Base-by-base conservation (phyloP, 179 eudicot genomes). In the Beta corolliflora region DNA sequence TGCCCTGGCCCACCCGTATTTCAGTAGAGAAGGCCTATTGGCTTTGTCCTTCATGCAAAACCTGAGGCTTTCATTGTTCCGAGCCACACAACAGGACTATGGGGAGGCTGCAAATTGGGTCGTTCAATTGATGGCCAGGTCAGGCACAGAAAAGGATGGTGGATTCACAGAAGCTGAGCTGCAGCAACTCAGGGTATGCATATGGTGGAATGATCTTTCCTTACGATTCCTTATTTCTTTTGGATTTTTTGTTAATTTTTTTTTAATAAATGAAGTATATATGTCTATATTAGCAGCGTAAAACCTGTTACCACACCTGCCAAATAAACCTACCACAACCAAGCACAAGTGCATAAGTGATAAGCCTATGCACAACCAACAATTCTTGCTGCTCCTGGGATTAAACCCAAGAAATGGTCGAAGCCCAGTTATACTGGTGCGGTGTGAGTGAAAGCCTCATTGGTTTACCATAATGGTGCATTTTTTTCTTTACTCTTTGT, bases 151-250 rank as follows among this genome's bases (percentile, higher is more conserved):
- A 76, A 88, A 87, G 75, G 99, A 93, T 9, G 99, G 99, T 48
- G 99, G 99, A 58, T 97, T 97, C 84, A 97, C 99, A 0, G 99
- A 97, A 87, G 98, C 95, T 77, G 97, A 93, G 85, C 93, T 97
- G 71, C 95, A 88, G 79, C 91, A 94, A 66, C 90, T 97, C 83
- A 88, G 91, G 90, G 98, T 95, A 88, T 61, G 81, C 65, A 59
- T 67, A 25, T 77, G n/a, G 18, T 65, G 23, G 15, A 67, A 29
- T 52, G 25, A 58, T 78, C 44, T 54, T 54, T 31, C 23, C 54
- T 18, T 73, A 73, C 12, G 1, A 4, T 74, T 23, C 5, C 59
- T 29, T 2, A 14, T 6, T 53, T 63, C 14, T 48, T 48, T 36
- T 36, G 41, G 41, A 36, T 36, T 2, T 36, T 36, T 36, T 12